These are phyloP conservation scores for Pseudocercospora fuligena DNA, from an alignment of 2,329 filamentous ascomycete species.

Conservation along the genomic window DNA sequence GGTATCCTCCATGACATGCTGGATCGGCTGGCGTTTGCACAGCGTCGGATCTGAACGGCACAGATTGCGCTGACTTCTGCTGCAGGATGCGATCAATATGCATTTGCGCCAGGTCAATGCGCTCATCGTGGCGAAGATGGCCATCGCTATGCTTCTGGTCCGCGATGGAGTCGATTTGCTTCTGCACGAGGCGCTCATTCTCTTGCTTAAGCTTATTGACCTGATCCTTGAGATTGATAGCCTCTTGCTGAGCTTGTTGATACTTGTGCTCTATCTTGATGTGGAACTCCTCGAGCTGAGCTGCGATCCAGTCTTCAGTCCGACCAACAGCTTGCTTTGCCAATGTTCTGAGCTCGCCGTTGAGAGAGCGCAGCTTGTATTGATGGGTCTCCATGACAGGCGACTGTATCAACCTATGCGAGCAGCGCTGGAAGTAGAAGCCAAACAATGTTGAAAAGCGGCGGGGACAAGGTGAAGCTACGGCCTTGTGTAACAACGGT, in stretches of 20 bases:
- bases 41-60: background rate
- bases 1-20: background rate
- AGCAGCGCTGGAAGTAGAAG: background rate
- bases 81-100: background rate
- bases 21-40: background rate
- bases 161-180: background rate
- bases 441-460: background rate
- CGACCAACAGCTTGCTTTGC: background rate
- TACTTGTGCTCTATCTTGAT: constrained; percentile 5
- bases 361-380: constrained; percentile 3
- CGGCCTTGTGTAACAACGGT: constrained; percentile 1
- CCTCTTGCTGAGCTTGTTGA: background rate
- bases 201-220: background rate
- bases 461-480: background rate
- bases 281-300: constrained; percentile 7
- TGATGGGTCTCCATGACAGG: background rate
- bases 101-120: background rate
- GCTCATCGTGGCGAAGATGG: background rate
- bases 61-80: background rate
- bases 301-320: constrained; percentile 4
- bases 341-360: constrained; percentile 2
- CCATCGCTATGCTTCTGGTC: background rate
- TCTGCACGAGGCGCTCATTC: background rate
- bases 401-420: background rate
- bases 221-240: background rate